Conservation (phyloP, 495 filamentous ascomycete species). For the Lasiosphaeriaceae sp. region DNA sequence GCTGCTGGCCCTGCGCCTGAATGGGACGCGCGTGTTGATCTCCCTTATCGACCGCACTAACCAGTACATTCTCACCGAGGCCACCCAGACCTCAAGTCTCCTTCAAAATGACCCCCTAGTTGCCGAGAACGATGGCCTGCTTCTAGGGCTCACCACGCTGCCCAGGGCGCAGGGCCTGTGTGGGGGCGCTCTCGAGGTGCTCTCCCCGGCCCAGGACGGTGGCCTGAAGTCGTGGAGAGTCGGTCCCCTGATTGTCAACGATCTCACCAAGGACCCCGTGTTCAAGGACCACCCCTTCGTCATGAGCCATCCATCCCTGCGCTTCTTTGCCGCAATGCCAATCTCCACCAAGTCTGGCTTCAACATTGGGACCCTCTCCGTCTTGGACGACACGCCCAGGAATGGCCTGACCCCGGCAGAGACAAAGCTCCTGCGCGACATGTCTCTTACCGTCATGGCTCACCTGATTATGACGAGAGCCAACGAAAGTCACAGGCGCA, state of each 20-base stretch:
- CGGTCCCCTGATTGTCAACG: slow-evolving; percentile 13
- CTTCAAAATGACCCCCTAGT: not conserved
- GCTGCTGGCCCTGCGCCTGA: slow-evolving; percentile 12
- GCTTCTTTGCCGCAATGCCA: slow-evolving; percentile 16
- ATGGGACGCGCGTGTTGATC: slow-evolving; percentile 7
- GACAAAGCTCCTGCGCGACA: slow-evolving; percentile 29
- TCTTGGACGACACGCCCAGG: slow-evolving; percentile 14
- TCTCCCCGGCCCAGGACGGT: not conserved
- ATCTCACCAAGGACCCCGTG: slow-evolving; percentile 10
- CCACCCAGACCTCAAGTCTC: slow-evolving; percentile 12
- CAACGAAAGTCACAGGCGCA: slow-evolving; percentile 25
- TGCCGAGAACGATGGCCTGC: slow-evolving; percentile 10
- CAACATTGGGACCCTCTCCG: slow-evolving; percentile 15
- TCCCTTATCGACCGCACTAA: slow-evolving; percentile 17
- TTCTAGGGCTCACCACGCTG: slow-evolving; percentile 13
- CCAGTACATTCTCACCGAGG: slow-evolving; percentile 20
- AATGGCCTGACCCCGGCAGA: not conserved
- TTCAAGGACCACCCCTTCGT: slow-evolving; percentile 16
- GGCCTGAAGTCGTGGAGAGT: slow-evolving; percentile 1
- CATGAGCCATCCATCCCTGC: slow-evolving; percentile 12
- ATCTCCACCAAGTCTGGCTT: slow-evolving; percentile 14
- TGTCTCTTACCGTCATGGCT: slow-evolving; percentile 34
- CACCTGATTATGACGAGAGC: slow-evolving; percentile 33
- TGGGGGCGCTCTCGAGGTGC: slow-evolving; percentile 11
- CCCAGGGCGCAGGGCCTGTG: slow-evolving; percentile 16